phyloP scores from a whole-genome alignment of 352 stramenopile species.

The Globisporangium iwayamae region DNA sequence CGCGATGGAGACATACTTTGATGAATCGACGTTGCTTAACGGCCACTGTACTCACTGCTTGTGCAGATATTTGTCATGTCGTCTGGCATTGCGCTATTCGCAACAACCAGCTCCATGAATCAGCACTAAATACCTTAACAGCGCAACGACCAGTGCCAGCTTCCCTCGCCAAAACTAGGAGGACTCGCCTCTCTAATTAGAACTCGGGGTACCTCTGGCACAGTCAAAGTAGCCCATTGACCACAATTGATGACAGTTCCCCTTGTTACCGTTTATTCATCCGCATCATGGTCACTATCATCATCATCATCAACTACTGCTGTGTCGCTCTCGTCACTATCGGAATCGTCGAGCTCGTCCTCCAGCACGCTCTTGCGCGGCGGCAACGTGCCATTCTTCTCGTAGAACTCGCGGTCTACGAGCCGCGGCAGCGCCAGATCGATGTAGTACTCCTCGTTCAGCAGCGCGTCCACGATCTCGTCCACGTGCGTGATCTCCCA shows the following conservation, averaged over 20 bases:
- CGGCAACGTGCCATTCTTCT: constrained; percentile 65
- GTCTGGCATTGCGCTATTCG: too few species aligned
- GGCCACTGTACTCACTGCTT: too few species aligned
- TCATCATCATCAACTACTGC: constrained; percentile 7
- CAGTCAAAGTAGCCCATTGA: too few species aligned
- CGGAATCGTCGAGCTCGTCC: constrained; percentile 54
- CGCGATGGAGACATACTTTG: too few species aligned
- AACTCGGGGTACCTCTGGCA: too few species aligned
- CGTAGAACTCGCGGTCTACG: constrained; percentile 81
- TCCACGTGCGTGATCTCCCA: constrained; percentile 96
- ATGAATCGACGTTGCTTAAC: too few species aligned
- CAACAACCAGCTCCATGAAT: too few species aligned
- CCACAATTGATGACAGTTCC: neutral
- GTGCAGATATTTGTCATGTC: too few species aligned
- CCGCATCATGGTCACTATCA: constrained; percentile 19
- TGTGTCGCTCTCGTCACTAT: constrained; percentile 17
- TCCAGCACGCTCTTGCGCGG: constrained; percentile 69
- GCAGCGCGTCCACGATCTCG: constrained; percentile 94
- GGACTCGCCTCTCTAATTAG: too few species aligned
- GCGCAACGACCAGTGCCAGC: too few species aligned
- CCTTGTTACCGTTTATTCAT: neutral
- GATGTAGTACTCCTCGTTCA: constrained; percentile 90
- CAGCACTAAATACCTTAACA: too few species aligned
- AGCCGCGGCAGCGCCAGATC: constrained; percentile 94
- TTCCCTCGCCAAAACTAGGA: too few species aligned